Percentiles rank a stretch among this genome's conserved stretches.
These are phyloP conservation scores for Penicillium waksmanii DNA, from an alignment of 495 filamentous ascomycete species.

Conservation along the genomic window DNA sequence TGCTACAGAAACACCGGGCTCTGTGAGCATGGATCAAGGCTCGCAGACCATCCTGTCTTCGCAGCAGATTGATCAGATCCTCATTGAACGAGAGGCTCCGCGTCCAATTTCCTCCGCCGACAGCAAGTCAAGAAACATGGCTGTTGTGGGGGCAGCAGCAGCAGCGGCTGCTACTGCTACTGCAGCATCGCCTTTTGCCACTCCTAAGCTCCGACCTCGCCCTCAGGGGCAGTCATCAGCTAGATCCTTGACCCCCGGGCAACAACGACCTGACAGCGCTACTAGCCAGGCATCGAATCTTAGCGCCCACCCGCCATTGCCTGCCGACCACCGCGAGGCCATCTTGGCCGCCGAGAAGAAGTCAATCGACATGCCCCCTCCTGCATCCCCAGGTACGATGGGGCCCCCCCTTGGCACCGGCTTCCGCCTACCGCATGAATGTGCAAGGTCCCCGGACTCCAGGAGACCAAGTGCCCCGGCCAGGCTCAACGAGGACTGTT, in stretches of 20 bases:
- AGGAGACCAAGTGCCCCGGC: slow-evolving; percentile 46
- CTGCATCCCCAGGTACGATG: slow-evolving; percentile 62
- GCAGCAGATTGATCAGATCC: slow-evolving; percentile 68
- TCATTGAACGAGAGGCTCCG: slow-evolving; percentile 49
- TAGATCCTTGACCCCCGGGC: slow-evolving; percentile 32
- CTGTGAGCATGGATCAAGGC: slow-evolving; percentile 64
- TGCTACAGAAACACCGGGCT: slow-evolving; percentile 33
- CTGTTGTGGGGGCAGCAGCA: slow-evolving; percentile 16
- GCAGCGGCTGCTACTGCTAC: slow-evolving; percentile 9
- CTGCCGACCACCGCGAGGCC: slow-evolving; percentile 76
- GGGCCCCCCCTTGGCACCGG: slow-evolving; percentile 84
- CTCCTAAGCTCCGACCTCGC: slow-evolving; percentile 41
- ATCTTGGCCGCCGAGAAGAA: slow-evolving; percentile 77
- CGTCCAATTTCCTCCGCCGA: slow-evolving; percentile 41
- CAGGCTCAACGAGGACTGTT: slow-evolving; percentile 59
- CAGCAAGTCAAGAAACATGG: slow-evolving; percentile 37
- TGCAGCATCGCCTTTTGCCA: slow-evolving; percentile 39
- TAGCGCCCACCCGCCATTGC: slow-evolving; percentile 71
- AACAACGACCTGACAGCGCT: slow-evolving; percentile 69
- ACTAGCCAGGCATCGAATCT: slow-evolving; percentile 58
- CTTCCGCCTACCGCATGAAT: slow-evolving; percentile 69
- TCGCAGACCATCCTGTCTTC: slow-evolving; percentile 77
- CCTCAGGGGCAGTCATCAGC: slow-evolving; percentile 41
- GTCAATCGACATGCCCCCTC: slow-evolving; percentile 49
- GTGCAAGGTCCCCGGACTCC: slow-evolving; percentile 70